Conservation (phyloP, 1,284 basidiomycete genomes). For the Ganoderma sinense region DNA sequence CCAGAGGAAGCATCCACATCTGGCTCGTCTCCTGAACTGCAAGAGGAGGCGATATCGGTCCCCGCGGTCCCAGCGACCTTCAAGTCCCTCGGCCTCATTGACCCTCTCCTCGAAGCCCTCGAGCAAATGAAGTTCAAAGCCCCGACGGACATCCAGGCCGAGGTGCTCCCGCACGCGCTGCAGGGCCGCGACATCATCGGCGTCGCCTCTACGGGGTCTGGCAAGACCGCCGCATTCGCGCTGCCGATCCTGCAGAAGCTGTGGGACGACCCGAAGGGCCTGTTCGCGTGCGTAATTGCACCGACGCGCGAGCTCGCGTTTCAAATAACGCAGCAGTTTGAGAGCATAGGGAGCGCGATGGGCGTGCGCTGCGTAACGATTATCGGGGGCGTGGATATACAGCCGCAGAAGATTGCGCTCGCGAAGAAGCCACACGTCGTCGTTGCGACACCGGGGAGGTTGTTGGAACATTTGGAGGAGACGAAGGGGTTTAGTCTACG, state of each 20-base stretch:
- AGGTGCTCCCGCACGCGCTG: conserved; percentile 91
- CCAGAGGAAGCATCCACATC: conserved; percentile 70
- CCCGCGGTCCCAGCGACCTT: conserved; percentile 47
- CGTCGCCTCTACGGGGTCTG: conserved; percentile 96
- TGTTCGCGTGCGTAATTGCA: conserved; percentile 94
- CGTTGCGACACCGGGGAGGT: conserved; percentile 96
- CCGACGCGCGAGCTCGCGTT: conserved; percentile 99
- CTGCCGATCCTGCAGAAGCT: conserved; percentile 96
- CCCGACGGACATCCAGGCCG: conserved; percentile 93
- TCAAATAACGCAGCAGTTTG: conserved; percentile 97
- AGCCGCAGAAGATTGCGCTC: conserved; percentile 92
- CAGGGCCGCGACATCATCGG: conserved; percentile 96
- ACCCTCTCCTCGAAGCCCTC: conserved; percentile 89
- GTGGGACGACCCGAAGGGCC: conserved; percentile 95
- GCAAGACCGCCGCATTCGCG: conserved; percentile 98
- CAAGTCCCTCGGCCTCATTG: conserved; percentile 86
- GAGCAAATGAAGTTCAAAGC: conserved; percentile 84
- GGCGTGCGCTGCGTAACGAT: conserved; percentile 93
- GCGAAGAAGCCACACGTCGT: conserved; percentile 95
- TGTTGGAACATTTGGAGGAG: conserved; percentile 97
- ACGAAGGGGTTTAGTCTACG: conserved; percentile 97
- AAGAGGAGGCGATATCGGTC: conserved; percentile 3
- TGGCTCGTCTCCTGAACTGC: conserved; percentile 33
- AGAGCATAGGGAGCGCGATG: conserved; percentile 92
- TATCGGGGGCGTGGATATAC: conserved; percentile 96